Conservation (phyloP, 768 basidiomycete species). For the Chalciporus piperatus region DNA sequence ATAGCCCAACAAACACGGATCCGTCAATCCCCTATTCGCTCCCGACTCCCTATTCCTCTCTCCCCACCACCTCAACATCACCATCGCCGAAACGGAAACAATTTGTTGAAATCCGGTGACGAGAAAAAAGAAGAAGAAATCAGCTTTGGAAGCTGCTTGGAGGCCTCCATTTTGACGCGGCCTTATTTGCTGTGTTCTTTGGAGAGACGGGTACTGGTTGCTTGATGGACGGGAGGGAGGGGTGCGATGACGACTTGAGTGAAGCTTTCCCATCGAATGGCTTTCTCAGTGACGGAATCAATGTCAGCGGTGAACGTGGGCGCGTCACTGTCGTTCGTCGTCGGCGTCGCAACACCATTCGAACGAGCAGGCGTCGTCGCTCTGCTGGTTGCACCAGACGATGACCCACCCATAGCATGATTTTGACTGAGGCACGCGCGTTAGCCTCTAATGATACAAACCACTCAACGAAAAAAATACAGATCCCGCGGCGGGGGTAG, state of each 20-base stretch:
- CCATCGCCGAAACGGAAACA: constrained; percentile 54
- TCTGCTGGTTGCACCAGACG: constrained; percentile 43
- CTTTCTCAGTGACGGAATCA: constrained; percentile 51
- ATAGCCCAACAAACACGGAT: constrained; percentile 59
- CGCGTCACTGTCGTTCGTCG: constrained; percentile 18
- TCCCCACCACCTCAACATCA: constrained; percentile 78
- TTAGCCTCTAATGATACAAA: not conserved
- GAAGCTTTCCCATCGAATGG: constrained; percentile 56
- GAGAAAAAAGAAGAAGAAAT: constrained; percentile 65
- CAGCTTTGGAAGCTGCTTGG: constrained; percentile 70
- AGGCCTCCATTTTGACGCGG: constrained; percentile 70
- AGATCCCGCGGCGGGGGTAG: constrained; percentile 78
- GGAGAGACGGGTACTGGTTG: constrained; percentile 45
- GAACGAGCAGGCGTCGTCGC: constrained; percentile 46
- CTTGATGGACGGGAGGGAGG: constrained; percentile 37
- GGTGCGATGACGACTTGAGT: constrained; percentile 50
- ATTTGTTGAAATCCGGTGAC: constrained; percentile 55
- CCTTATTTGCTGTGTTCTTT: constrained; percentile 81
- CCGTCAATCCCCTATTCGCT: constrained; percentile 52
- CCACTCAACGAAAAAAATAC: constrained; percentile 33
- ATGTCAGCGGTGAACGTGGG: constrained; percentile 25
- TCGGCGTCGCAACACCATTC: constrained; percentile 27
- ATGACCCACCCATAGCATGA: constrained; percentile 42
- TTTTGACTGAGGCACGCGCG: constrained; percentile 32
- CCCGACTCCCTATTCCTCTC: constrained; percentile 68